phyloP scores from a whole-genome alignment of 192 early-diverging fungal species.

The Blastocladiella britannica region DNA sequence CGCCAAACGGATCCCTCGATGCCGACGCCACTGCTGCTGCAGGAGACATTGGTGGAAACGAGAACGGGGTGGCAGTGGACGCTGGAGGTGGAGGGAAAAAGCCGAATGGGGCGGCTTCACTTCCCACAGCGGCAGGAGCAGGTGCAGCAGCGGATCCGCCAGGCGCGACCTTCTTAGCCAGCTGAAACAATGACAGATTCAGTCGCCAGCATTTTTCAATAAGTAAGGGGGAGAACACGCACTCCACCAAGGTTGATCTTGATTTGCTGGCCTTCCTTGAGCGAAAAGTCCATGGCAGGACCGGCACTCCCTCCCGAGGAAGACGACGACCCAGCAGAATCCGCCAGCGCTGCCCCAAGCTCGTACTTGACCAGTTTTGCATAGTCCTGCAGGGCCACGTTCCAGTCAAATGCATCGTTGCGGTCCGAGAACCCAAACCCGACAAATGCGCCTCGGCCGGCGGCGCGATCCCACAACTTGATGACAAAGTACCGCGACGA shows the following conservation, averaged over 20 bases:
- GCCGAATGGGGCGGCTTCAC: background rate
- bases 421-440: conserved; percentile 72
- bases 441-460: conserved; percentile 55
- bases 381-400: conserved; percentile 70
- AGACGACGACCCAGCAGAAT: background rate
- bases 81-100: conserved; percentile 1
- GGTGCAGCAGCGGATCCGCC: background rate
- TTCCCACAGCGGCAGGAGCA: background rate
- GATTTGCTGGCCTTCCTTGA: conserved; percentile 32
- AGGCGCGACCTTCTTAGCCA: background rate
- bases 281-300: conserved; percentile 24
- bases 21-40: too few relatives aligned
- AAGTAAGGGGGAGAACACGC: background rate
- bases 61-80: background rate
- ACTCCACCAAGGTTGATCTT: conserved; percentile 23
- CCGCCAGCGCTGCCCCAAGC: background rate
- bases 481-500: conserved; percentile 75
- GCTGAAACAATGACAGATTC: background rate
- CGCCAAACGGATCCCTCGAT: too few relatives aligned
- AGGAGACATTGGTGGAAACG: background rate
- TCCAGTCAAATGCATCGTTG: conserved; percentile 67
- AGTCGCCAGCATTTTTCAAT: background rate
- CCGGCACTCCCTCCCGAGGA: too few relatives aligned
- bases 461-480: conserved; percentile 42
- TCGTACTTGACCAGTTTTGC: conserved; percentile 25